Evolutionary conservation across 1,139 yeast genomes (phyloP).

Genomic region (Suhomyces kunorum): DNA sequence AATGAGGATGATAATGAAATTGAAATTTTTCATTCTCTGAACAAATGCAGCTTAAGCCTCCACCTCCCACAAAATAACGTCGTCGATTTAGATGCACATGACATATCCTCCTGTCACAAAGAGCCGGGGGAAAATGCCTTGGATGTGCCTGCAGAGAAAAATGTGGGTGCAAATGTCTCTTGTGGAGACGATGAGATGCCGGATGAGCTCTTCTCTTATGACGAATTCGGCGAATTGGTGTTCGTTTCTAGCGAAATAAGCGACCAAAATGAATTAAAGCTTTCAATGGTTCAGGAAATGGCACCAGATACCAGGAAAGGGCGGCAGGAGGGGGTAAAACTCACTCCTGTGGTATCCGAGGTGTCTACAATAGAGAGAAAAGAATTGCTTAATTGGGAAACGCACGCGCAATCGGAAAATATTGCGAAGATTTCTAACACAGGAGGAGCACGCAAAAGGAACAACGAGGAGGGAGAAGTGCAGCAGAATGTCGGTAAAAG

Average conservation of each 20-base stretch:
- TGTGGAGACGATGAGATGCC: slow-evolving; percentile 17
- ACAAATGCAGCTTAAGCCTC: too few species aligned
- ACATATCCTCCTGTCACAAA: background rate
- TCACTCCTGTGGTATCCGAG: too few species aligned
- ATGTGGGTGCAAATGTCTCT: background rate
- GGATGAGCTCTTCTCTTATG: slow-evolving; percentile 19
- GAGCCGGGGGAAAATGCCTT: background rate
- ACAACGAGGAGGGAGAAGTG: too few species aligned
- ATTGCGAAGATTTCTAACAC: too few species aligned
- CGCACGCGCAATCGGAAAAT: background rate
- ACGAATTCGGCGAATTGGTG: slow-evolving; percentile 23
- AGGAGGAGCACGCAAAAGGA: background rate
- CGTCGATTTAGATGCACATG: background rate
- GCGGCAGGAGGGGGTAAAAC: too few species aligned
- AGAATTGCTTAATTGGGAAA: background rate
- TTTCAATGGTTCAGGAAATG: background rate
- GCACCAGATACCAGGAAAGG: background rate
- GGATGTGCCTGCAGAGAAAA: background rate
- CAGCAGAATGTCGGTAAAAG: background rate
- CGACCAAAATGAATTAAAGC: background rate
- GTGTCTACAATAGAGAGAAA: too few species aligned
- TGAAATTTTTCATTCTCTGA: too few species aligned
- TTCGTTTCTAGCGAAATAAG: background rate
- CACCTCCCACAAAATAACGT: too few species aligned
- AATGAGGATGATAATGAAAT: too few species aligned